A percentile compares a stretch with the other conserved stretches of the same genome.
These are phyloP conservation scores for Parascedosporium putredinis DNA, from an alignment of 2,329 filamentous ascomycete genomes.

Conservation along the genomic window DNA sequence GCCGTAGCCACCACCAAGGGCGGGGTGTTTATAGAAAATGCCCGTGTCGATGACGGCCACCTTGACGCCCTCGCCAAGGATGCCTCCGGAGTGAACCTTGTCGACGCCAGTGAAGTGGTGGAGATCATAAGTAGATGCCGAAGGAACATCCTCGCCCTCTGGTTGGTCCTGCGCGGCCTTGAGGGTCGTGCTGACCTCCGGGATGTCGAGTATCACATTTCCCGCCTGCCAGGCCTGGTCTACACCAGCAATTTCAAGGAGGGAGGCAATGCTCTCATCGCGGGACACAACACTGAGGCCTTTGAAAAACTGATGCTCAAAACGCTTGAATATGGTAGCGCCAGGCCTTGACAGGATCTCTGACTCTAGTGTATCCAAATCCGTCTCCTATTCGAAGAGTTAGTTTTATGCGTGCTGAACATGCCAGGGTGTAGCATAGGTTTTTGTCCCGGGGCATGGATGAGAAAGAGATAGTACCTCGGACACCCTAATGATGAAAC, in stretches of 20 bases:
- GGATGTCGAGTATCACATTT: neutral
- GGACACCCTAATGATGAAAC: slow-evolving; percentile 5
- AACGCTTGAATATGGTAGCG: slow-evolving; percentile 2
- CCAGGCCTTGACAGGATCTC: neutral
- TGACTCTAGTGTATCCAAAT: neutral
- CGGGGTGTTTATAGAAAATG: slow-evolving; percentile 26
- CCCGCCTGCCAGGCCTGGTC: neutral
- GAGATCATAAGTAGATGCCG: slow-evolving; percentile 21
- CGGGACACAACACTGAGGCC: slow-evolving; percentile 2
- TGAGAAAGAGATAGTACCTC: neutral
- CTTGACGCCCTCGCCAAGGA: slow-evolving; percentile 25
- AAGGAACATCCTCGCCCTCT: neutral
- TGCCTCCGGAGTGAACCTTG: slow-evolving; percentile 25
- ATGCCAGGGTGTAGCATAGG: too few species aligned
- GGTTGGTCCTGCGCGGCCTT: neutral
- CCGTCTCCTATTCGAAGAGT: neutral
- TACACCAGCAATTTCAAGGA: neutral
- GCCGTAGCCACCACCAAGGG: slow-evolving; percentile 27
- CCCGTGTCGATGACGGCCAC: slow-evolving; percentile 30
- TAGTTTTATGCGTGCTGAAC: neutral
- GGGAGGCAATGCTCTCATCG: neutral
- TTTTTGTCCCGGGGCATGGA: too few species aligned
- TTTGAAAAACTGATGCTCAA: slow-evolving; percentile 2
- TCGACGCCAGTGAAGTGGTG: slow-evolving; percentile 29
- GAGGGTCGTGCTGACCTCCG: neutral